Evolutionary conservation across 768 basidiomycete species (phyloP).

Genomic region (Chiua virens): DNA sequence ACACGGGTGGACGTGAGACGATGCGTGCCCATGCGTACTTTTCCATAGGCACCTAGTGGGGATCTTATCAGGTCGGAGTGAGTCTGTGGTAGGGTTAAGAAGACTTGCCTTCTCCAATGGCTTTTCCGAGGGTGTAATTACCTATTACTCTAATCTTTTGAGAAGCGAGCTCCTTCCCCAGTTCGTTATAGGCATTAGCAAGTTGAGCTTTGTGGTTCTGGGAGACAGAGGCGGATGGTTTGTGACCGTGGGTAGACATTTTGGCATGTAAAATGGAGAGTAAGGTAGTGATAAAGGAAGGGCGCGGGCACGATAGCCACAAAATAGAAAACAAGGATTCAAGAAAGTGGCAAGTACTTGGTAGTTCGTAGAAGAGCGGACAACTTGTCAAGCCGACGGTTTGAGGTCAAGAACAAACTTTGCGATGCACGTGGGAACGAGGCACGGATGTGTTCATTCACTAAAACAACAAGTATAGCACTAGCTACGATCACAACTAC

Average conservation of each 20-base stretch:
- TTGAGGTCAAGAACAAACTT: constrained; percentile 13
- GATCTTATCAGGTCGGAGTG: constrained; percentile 22
- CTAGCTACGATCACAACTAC: constrained; percentile 13
- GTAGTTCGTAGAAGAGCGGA: constrained; percentile 3
- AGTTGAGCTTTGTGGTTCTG: constrained; percentile 88
- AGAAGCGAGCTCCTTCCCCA: constrained; percentile 93
- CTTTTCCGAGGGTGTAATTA: constrained; percentile 90
- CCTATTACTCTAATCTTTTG: constrained; percentile 89
- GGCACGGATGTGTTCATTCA: not conserved
- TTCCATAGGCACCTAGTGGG: constrained; percentile 84
- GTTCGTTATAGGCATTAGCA: constrained; percentile 93
- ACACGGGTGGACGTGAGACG: constrained; percentile 89
- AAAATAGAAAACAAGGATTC: constrained; percentile 18
- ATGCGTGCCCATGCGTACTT: constrained; percentile 92
- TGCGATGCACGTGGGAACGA: constrained; percentile 21
- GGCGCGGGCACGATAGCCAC: constrained; percentile 36
- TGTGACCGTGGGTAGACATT: constrained; percentile 59
- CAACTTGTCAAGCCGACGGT: not conserved
- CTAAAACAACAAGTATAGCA: constrained; percentile 26
- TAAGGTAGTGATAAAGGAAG: constrained; percentile 34
- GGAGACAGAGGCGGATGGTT: constrained; percentile 56
- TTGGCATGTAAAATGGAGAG: constrained; percentile 28
- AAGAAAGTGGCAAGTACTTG: constrained; percentile 9
- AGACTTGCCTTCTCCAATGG: constrained; percentile 88
- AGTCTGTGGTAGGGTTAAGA: constrained; percentile 10